These are phyloP conservation scores for Trichoderma pleuroti DNA, from an alignment of 2,329 filamentous ascomycete species.

Conservation along the genomic window DNA sequence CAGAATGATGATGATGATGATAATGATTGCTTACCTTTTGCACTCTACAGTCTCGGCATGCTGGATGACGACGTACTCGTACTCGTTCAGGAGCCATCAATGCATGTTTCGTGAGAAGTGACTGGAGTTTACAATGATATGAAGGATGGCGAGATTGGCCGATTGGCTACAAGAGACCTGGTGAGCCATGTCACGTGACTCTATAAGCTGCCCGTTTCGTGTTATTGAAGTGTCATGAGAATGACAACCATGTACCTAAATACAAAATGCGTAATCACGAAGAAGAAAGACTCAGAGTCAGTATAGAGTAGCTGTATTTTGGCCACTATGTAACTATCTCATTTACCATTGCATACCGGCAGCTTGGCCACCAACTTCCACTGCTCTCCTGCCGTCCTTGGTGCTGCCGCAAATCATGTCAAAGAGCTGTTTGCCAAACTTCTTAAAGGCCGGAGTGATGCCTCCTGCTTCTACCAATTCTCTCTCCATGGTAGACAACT, in stretches of 20 bases:
- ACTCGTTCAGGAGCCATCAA: background rate
- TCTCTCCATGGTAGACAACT: conserved; percentile 39
- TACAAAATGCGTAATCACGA: background rate
- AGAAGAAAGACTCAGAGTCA: background rate
- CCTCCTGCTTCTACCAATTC: conserved; percentile 36
- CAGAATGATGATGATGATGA: background rate
- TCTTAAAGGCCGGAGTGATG: conserved; percentile 37
- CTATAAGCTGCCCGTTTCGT: background rate
- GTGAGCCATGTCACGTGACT: background rate
- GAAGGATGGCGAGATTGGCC: background rate
- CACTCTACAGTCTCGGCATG: conserved; percentile 11
- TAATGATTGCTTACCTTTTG: background rate
- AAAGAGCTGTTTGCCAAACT: conserved; percentile 36
- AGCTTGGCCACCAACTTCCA: background rate
- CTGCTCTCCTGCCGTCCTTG: background rate
- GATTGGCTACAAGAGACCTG: background rate
- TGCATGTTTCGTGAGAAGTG: background rate
- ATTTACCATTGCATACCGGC: conserved; percentile 7
- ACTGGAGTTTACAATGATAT: background rate
- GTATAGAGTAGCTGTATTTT: background rate
- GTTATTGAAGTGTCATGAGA: background rate
- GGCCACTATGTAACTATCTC: background rate
- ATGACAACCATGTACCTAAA: background rate
- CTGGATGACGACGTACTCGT: conserved; percentile 2
- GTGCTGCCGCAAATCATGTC: conserved; percentile 17